These are phyloP conservation scores for Byssothecium circinans DNA, from an alignment of 2,329 filamentous ascomycete genomes.

Conservation along the genomic window DNA sequence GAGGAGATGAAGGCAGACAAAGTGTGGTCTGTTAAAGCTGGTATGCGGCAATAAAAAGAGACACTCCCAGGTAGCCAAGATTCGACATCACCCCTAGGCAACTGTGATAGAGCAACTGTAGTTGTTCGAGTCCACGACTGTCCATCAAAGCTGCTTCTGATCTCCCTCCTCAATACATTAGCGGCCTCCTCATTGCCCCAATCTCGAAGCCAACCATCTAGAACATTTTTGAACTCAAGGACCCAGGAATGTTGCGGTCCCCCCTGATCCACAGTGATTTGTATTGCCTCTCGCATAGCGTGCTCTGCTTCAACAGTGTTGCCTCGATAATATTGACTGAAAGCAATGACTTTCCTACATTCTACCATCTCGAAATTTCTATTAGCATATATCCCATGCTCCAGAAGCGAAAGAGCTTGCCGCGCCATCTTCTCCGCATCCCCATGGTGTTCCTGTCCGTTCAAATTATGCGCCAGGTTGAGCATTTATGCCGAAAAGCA, in stretches of 20 bases:
- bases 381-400: slow-evolving; percentile 17
- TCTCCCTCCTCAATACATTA: slow-evolving; percentile 3
- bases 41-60: slow-evolving; percentile 7
- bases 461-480: background rate
- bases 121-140: background rate
- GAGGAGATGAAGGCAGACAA: slow-evolving; percentile 21
- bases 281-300: slow-evolving; percentile 20
- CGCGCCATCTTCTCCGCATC: slow-evolving; percentile 5
- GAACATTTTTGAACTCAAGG: slow-evolving; percentile 17
- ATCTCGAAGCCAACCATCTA: slow-evolving; percentile 20
- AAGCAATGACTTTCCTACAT: slow-evolving; percentile 17
- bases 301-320: slow-evolving; percentile 17
- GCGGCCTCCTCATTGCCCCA: slow-evolving; percentile 13
- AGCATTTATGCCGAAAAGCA: background rate
- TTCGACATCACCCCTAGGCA: background rate
- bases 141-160: slow-evolving; percentile 4
- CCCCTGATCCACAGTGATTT: slow-evolving; percentile 15
- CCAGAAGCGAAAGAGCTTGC: slow-evolving; percentile 12
- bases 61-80: slow-evolving; percentile 1
- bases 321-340: slow-evolving; percentile 18
- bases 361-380: slow-evolving; percentile 18
- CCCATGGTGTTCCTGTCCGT: slow-evolving; percentile 10
- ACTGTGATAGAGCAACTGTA: background rate
- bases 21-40: slow-evolving; percentile 19
- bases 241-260: slow-evolving; percentile 19